These are phyloP conservation scores for Penicillium argentinense DNA, from an alignment of 495 filamentous ascomycete species.

Conservation along the genomic window DNA sequence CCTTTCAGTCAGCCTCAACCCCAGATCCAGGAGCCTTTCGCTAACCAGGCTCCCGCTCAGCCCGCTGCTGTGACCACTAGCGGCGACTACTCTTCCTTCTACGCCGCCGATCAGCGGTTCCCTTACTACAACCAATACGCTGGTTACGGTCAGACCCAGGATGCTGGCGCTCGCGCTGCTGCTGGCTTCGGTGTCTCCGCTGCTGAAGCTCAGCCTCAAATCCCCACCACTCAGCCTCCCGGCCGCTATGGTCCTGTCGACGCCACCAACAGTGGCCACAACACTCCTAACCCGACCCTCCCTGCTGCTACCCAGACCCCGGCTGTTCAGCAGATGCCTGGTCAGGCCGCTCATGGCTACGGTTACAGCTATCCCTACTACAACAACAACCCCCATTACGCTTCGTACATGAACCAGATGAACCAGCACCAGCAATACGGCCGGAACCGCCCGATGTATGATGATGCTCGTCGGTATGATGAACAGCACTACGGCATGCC, in stretches of 20 bases:
- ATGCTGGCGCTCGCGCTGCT: slow-evolving; percentile 64
- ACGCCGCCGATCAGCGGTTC: slow-evolving; percentile 77
- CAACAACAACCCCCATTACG: slow-evolving; percentile 77
- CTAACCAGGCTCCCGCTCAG: slow-evolving; percentile 54
- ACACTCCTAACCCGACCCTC: slow-evolving; percentile 79
- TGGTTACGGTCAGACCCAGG: slow-evolving; percentile 77
- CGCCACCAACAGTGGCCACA: slow-evolving; percentile 79
- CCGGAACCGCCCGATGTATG: slow-evolving; percentile 55
- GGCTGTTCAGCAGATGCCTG: slow-evolving; percentile 62
- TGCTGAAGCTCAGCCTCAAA: slow-evolving; percentile 71
- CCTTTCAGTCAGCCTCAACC: slow-evolving; percentile 73
- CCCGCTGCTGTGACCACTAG: slow-evolving; percentile 62
- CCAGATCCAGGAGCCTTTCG: slow-evolving; percentile 56
- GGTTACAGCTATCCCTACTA: slow-evolving; percentile 67
- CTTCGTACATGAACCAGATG: slow-evolving; percentile 73
- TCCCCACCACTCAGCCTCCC: slow-evolving; percentile 64
- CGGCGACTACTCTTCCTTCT: slow-evolving; percentile 81
- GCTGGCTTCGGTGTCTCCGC: slow-evolving; percentile 67
- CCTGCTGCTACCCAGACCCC: slow-evolving; percentile 65
- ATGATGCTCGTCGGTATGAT: slow-evolving; percentile 56
- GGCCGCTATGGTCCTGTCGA: slow-evolving; percentile 74
- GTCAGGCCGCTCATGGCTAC: slow-evolving; percentile 56
- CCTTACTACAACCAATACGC: slow-evolving; percentile 84
- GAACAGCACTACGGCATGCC: slow-evolving; percentile 51
- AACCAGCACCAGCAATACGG: slow-evolving; percentile 50